Percentiles rank a stretch among this genome's conserved stretches.
These are phyloP conservation scores for Magnusiomyces clavatus DNA, from an alignment of 1,139 yeast species.

Conservation along the genomic window DNA sequence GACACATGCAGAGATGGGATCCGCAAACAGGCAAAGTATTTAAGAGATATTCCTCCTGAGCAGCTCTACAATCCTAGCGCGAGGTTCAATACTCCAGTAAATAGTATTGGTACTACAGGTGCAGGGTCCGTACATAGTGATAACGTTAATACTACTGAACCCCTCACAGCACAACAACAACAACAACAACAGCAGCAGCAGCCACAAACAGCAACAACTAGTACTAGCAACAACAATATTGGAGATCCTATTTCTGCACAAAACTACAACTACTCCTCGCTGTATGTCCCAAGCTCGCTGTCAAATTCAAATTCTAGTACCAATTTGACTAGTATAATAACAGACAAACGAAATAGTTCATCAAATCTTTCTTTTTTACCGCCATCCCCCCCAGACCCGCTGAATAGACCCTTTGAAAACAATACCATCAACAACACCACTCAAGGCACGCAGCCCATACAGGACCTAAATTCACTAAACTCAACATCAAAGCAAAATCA, in stretches of 20 bases:
- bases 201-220: not conserved
- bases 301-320: not conserved
- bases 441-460: no score
- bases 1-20: constrained; percentile 79
- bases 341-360: not conserved
- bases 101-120: not conserved
- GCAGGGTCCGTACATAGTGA: not conserved
- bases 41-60: constrained; percentile 28
- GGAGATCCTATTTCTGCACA: no score
- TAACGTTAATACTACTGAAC: no score
- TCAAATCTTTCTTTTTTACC: not conserved
- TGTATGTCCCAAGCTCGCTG: not conserved
- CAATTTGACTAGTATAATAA: not conserved
- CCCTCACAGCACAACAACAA: not conserved
- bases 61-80: not conserved
- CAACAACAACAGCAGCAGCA: not conserved
- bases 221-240: not conserved
- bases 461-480: no score
- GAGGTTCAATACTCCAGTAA: not conserved
- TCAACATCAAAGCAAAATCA: no score
- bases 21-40: constrained; percentile 72
- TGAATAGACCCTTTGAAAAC: not conserved
- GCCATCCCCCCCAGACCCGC: constrained; percentile 2
- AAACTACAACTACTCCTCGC: not conserved
- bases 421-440: not conserved